These are phyloP conservation scores for Hortaea werneckii DNA, from an alignment of 2,329 filamentous ascomycete genomes.

Conservation along the genomic window DNA sequence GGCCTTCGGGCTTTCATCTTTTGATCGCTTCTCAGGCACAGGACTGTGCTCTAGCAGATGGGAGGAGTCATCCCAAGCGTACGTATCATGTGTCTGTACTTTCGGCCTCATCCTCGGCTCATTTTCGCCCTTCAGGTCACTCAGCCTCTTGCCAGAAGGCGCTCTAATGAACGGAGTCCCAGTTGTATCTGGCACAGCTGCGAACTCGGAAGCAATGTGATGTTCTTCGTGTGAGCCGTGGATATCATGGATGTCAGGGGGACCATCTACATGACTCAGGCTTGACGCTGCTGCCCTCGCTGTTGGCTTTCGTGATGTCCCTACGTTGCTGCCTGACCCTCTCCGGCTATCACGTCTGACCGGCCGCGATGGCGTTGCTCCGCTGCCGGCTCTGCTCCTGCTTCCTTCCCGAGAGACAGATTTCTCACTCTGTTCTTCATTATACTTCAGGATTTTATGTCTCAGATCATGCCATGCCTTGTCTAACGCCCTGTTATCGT, in stretches of 20 bases:
- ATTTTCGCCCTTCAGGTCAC: conserved; percentile 1
- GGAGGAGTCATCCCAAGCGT: conserved; percentile 36
- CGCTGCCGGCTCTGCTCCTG: conserved; percentile 4
- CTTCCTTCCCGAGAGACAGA: conserved; percentile 6
- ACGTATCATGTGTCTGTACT: conserved; percentile 36
- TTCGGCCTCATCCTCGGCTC: conserved; percentile 19
- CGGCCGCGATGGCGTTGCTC: conserved; percentile 8
- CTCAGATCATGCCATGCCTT: conserved; percentile 27
- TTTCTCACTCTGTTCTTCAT: conserved; percentile 27
- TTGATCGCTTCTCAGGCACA: conserved; percentile 14
- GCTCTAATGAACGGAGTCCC: conserved; percentile 43
- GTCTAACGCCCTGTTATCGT: conserved; percentile 27
- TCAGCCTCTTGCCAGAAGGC: conserved; percentile 32
- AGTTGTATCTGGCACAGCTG: conserved; percentile 24
- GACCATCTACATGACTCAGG: conserved; percentile 16
- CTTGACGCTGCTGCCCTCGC: conserved; percentile 11
- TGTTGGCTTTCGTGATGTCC: conserved; percentile 3
- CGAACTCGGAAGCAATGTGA: conserved; percentile 4
- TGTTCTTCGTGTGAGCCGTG: conserved; percentile 2
- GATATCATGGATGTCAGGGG: conserved; percentile 6
- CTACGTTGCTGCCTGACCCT: conserved; percentile 11
- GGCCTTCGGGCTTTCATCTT: conserved; percentile 28
- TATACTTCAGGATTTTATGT: conserved; percentile 23
- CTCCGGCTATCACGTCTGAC: conserved; percentile 8
- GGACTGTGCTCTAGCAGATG: conserved; percentile 22